These are phyloP conservation scores for Penicillium egyptiacum DNA, from an alignment of 495 filamentous ascomycete species.

Conservation along the genomic window DNA sequence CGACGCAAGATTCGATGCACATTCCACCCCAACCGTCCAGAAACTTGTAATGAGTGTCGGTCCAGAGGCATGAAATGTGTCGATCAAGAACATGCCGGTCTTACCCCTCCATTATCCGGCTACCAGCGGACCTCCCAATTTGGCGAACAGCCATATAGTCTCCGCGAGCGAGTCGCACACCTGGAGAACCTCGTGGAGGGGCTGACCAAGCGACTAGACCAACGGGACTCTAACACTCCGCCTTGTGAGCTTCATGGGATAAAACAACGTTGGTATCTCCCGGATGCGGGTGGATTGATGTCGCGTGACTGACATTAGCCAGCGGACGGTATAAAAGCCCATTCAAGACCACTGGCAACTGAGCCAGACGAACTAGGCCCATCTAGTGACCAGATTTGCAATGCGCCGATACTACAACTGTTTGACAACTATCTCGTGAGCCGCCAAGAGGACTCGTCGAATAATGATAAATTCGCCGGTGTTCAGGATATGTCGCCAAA, in stretches of 20 bases:
- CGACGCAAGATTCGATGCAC: slow-evolving; percentile 46
- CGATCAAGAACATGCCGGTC: slow-evolving; percentile 30
- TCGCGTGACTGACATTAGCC: neutral
- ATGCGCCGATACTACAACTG: slow-evolving; percentile 42
- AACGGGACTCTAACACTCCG: slow-evolving; percentile 8
- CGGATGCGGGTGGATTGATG: neutral
- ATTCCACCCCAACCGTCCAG: slow-evolving; percentile 26
- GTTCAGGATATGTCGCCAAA: slow-evolving; percentile 31
- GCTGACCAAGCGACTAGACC: slow-evolving; percentile 28
- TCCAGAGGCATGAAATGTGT: slow-evolving; percentile 35
- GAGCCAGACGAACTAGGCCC: slow-evolving; percentile 26
- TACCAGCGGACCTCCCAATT: slow-evolving; percentile 9
- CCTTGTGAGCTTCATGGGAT: slow-evolving; percentile 9
- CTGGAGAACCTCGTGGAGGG: slow-evolving; percentile 37
- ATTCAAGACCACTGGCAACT: slow-evolving; percentile 12
- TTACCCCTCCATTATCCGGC: slow-evolving; percentile 5
- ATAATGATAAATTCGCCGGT: slow-evolving; percentile 28
- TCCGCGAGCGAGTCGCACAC: slow-evolving; percentile 40
- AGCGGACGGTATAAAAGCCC: slow-evolving; percentile 7
- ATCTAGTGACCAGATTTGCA: slow-evolving; percentile 33
- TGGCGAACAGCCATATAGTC: slow-evolving; percentile 35
- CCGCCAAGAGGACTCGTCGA: slow-evolving; percentile 29
- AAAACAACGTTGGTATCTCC: slow-evolving; percentile 2
- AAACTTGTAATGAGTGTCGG: slow-evolving; percentile 40
- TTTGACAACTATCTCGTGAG: slow-evolving; percentile 44